A percentile compares a stretch with the other conserved stretches of the same genome.
Evolutionary conservation across 129 eudicot species (phyloP).

Genomic region (Chrysanthemum lavandulifolium): DNA sequence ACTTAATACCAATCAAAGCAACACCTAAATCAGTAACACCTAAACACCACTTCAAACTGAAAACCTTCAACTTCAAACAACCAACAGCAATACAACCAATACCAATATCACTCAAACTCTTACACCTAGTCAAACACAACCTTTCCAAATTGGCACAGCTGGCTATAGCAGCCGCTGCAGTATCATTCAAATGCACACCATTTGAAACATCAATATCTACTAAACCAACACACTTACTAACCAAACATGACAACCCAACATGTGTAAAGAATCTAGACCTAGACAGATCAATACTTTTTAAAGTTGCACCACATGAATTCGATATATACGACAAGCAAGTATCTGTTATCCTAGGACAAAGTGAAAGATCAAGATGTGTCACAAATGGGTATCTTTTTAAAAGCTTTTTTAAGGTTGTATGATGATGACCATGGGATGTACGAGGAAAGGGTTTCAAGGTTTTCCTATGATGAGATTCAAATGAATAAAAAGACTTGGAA

Average conservation of each 20-base stretch:
- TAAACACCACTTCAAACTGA: constrained; percentile 89
- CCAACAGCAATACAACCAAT: constrained; percentile 98
- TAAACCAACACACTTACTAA: constrained; percentile 52
- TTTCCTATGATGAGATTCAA: constrained; percentile 74
- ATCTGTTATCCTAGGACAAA: constrained; percentile 74
- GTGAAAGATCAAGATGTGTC: constrained; percentile 66
- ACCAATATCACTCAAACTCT: constrained; percentile 83
- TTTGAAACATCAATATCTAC: constrained; percentile 82
- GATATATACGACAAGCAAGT: constrained; percentile 35
- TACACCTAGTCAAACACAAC: constrained; percentile 78
- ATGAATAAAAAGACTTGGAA: constrained; percentile 52
- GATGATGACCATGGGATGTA: constrained; percentile 31
- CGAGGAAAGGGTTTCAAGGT: constrained; percentile 69
- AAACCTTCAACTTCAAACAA: constrained; percentile 65
- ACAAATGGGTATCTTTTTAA: constrained; percentile 59
- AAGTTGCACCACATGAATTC: constrained; percentile 22
- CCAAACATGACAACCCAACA: constrained; percentile 65
- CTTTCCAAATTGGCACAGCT: constrained; percentile 74
- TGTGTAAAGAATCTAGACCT: constrained; percentile 72
- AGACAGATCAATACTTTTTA: constrained; percentile 67
- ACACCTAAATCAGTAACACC: constrained; percentile 97
- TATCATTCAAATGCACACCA: constrained; percentile 61
- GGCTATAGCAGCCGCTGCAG: constrained; percentile 59
- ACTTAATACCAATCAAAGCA: constrained; percentile 89
- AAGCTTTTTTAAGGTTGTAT: constrained; percentile 25